Percentiles rank a stretch among this genome's conserved stretches.
Conservation (phyloP, 768 basidiomycete species). For the Chlorophyllum brunneum region DNA sequence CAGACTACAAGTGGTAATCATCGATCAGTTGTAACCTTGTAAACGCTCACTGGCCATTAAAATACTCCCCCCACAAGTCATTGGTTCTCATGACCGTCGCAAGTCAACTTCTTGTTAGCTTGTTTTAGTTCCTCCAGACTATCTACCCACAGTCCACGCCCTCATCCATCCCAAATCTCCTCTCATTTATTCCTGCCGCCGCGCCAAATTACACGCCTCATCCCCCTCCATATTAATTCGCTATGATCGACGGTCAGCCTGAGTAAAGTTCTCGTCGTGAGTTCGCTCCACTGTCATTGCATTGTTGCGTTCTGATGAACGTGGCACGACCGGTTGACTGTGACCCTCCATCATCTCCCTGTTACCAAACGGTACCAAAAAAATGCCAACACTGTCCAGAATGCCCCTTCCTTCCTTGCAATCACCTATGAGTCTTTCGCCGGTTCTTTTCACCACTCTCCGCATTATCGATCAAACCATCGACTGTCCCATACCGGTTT, state of each 20-base stretch:
- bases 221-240: too few species aligned
- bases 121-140: too few species aligned
- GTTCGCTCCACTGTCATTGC: constrained; percentile 8
- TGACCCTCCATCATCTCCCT: too few species aligned
- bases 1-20: background rate
- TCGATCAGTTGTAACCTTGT: background rate
- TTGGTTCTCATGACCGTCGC: too few species aligned
- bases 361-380: too few species aligned
- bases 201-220: too few species aligned
- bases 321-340: too few species aligned
- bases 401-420: too few species aligned
- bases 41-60: constrained; percentile 22
- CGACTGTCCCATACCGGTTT: constrained; percentile 22
- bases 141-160: background rate
- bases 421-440: too few species aligned
- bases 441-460: constrained; percentile 40
- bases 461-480: constrained; percentile 34
- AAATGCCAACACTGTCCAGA: too few species aligned
- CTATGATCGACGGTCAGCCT: constrained; percentile 34
- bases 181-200: constrained; percentile 5
- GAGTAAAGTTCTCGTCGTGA: constrained; percentile 23
- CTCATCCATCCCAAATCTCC: background rate
- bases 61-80: constrained; percentile 22
- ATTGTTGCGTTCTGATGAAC: too few species aligned
- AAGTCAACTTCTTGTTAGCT: too few species aligned